Conservation (phyloP, 352 stramenopile species). For the Sclerospora graminicola region DNA sequence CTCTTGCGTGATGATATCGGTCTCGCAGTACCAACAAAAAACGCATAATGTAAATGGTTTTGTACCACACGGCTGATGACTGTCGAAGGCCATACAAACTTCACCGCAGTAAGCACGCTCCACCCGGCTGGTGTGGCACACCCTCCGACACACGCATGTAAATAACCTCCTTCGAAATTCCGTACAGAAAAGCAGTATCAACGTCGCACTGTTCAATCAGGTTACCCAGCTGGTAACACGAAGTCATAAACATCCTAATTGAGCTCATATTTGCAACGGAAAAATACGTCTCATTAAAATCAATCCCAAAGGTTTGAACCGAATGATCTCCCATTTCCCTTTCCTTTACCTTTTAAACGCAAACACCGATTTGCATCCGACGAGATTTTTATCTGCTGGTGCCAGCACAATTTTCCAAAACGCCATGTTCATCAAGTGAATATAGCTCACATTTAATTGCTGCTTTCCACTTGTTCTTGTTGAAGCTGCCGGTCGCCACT, state of each 20-base stretch:
- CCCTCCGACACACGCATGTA: constrained; percentile 4
- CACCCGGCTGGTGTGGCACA: neutral
- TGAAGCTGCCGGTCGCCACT: no score
- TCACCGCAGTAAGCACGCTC: constrained; percentile 7
- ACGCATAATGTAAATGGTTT: no score
- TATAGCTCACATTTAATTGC: constrained; percentile 1
- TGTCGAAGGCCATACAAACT: neutral
- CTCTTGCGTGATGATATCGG: no score
- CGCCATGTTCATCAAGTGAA: constrained; percentile 4
- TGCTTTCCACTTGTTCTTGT: constrained; percentile 2
- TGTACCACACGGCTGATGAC: constrained; percentile 14
- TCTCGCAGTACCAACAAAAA: no score
- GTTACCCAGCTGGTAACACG: constrained; percentile 7
- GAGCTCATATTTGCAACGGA: no score
- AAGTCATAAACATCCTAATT: constrained; percentile 6
- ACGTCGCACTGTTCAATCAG: constrained; percentile 18
- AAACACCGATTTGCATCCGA: no score
- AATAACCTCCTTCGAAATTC: constrained; percentile 13
- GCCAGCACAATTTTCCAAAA: constrained; percentile 4
- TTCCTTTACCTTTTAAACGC: no score
- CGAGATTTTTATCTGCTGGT: constrained; percentile 3
- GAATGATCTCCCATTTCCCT: neutral
- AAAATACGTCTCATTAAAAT: constrained; percentile 11
- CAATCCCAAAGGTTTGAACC: constrained; percentile 17
- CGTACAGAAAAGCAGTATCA: constrained; percentile 28